These are phyloP conservation scores for Medicago lupulina DNA, from an alignment of 306 rosid species.

Conservation along the genomic window DNA sequence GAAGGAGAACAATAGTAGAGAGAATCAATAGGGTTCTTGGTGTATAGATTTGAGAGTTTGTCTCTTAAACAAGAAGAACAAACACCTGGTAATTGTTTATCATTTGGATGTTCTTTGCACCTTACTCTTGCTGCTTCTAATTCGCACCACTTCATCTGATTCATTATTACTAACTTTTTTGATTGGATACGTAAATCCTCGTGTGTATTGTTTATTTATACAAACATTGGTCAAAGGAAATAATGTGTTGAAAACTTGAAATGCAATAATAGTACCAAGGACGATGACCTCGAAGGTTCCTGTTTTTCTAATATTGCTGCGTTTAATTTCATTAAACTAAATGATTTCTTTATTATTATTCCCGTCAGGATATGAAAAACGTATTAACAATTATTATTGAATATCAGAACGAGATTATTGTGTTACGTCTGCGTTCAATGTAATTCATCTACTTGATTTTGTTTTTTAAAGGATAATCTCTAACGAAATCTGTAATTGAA, in stretches of 20 bases:
- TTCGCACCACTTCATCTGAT: constrained; percentile 46
- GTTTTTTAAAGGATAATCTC: not conserved
- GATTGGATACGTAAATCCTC: not conserved
- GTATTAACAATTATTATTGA: not conserved
- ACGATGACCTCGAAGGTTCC: constrained; percentile 31
- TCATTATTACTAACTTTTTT: not conserved
- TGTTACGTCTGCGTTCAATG: constrained; percentile 44
- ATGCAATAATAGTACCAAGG: not conserved
- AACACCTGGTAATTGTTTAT: constrained; percentile 57
- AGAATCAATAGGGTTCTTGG: constrained; percentile 13
- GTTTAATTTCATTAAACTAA: not conserved
- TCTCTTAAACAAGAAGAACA: constrained; percentile 67
- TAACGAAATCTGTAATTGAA: constrained; percentile 7
- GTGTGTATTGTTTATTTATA: constrained; percentile 31
- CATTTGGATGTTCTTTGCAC: constrained; percentile 59
- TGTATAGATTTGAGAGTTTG: constrained; percentile 53
- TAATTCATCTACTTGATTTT: constrained; percentile 21
- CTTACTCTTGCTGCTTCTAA: constrained; percentile 31
- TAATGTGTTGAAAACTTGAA: not conserved
- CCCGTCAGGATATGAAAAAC: not conserved
- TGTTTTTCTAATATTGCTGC: constrained; percentile 3
- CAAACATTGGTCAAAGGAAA: constrained; percentile 40
- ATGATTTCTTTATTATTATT: not conserved
- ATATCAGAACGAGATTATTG: constrained; percentile 26
- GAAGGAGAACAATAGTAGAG: not conserved